Evolutionary conservation across 176 grass and related monocot genomes (phyloP), one percentile per base, ranked within the genome.

Genomic region (Themeda triandra): DNA sequence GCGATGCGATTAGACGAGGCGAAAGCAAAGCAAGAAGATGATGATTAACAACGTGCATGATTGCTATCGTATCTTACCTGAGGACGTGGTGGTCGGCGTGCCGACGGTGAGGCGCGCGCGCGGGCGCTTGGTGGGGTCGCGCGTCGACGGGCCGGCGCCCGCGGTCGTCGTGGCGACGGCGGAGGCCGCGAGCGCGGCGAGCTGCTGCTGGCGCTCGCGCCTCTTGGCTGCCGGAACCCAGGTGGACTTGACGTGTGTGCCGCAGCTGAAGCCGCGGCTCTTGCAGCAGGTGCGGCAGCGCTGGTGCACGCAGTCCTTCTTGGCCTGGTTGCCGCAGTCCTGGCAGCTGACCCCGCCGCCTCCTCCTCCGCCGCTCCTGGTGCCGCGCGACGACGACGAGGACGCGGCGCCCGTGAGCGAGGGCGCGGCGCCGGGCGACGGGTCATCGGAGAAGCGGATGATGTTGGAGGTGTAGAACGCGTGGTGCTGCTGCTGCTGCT

Each of bases 321-420:
- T 98, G 8, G 96, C 93, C 83, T 98, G 93, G 88, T 98, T 98
- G 19, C 96, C 96, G 84, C 96, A 98, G 75, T 98, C 96, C 89
- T 98, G 93, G 83, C 96, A 98, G 87, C 89, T 98, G 13, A 93
- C 32, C 6, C 24, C 86, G 4, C 88, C 88, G 4, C 40, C 56
- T 0, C 66, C 54, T 8, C 21, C 6, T 2, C 49, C 66, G 3
- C 80, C 72, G 0, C 40, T 33, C 2, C 74, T 59, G 8, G 73
- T 65, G 4, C 88, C 83, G 19, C 80, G 81, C 17, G 85, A 88
- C 15, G 81, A 87, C 1, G 84, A 84, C 0, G 87, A 79, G 4
- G 79, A 79, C 1, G 80, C 58, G 13, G 80, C n/a, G n/a, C 86
- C 86, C 2, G 84, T 73, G 54, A 87, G 75, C 5, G 83, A 86